Evolutionary conservation across 352 stramenopile species (phyloP), one percentile per base, ranked within the genome.

Genomic region (Globisporangium viniferum): DNA sequence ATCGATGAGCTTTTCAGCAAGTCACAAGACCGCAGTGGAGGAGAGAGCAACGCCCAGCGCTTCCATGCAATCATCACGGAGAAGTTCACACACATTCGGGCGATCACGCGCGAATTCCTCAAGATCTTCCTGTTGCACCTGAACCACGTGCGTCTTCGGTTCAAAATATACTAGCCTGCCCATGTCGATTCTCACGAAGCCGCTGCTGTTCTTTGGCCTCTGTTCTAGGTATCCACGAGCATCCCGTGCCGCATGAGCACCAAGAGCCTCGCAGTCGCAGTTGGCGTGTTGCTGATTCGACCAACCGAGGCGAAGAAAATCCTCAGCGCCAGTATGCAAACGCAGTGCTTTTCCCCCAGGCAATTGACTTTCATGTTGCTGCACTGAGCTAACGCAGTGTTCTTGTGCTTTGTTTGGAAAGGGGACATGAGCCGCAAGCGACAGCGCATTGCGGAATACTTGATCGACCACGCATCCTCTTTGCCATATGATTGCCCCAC

Each of bases 121-220:
- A 72, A 80, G 55, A 62, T 86, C 2, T 78, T 89, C 18, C 60
- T 91, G 8, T 61, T 73, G 7, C 80, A 91, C 69, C 59, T 88
- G 5, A 70, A 79, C 49, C 72, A 78, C 46, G 82, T 91, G 69
- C 53, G 51, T 44, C 36, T 7, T 44, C 36, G 36, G 36, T 44
- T 18, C 14, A 5, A 3, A 44, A 44, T 24, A 44, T 44, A 15
- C 36, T 44, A 44, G 10, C 18, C 36, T 44, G 12, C 1, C 36
- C 15, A 44, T 44, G 36, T 44, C 14, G 36, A 10, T 14, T 44
- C 12, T 44, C 36, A 44, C 36, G 36, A 44, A 44, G 36, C 12
- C 14, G 12, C 36, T 44, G 12, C 36, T 18, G 15, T 18, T 44
- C 12, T 44, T 44, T 44, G 36, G 36, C 5, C 36, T 44, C 49